Conservation (phyloP, 116 monocot genomes). For the Phalaenopsis hybrid region DNA sequence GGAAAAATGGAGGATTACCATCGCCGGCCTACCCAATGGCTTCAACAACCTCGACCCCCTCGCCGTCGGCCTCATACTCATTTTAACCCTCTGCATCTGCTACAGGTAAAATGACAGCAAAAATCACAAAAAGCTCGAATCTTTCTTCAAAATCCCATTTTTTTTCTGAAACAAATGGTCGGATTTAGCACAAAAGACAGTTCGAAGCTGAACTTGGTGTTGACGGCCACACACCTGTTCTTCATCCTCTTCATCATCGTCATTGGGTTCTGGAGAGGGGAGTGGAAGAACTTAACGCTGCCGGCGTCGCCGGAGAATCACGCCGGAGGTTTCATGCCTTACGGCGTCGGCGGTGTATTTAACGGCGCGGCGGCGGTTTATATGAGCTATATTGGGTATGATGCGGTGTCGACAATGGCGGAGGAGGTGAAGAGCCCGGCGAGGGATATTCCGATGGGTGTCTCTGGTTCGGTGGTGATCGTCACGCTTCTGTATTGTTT, state of each 20-base stretch:
- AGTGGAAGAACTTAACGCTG: slow-evolving; percentile 43
- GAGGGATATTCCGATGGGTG: slow-evolving; percentile 78
- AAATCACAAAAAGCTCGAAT: background rate
- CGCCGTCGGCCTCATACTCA: slow-evolving; percentile 56
- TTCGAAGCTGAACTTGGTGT: slow-evolving; percentile 70
- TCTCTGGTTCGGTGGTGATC: slow-evolving; percentile 73
- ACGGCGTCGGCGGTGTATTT: slow-evolving; percentile 63
- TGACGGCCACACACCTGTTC: slow-evolving; percentile 53
- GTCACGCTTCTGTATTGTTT: slow-evolving; percentile 84
- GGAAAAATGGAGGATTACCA: slow-evolving; percentile 59
- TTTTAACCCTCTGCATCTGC: slow-evolving; percentile 73
- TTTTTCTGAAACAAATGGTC: background rate
- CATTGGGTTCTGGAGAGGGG: slow-evolving; percentile 68
- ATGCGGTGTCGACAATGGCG: slow-evolving; percentile 96
- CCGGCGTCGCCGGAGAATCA: slow-evolving; percentile 36
- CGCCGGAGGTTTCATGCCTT: slow-evolving; percentile 63
- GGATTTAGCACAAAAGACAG: slow-evolving; percentile 71
- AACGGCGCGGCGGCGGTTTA: slow-evolving; percentile 81
- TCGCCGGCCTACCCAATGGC: slow-evolving; percentile 61
- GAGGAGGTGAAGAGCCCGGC: slow-evolving; percentile 77
- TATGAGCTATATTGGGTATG: slow-evolving; percentile 94
- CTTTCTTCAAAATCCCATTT: background rate
- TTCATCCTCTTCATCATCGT: slow-evolving; percentile 82
- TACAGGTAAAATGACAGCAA: slow-evolving; percentile 49
- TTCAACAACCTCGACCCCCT: slow-evolving; percentile 86